Percentiles rank a stretch among this genome's conserved stretches.
Evolutionary conservation across 306 rosid species (phyloP).

Genomic region (Senna tora): DNA sequence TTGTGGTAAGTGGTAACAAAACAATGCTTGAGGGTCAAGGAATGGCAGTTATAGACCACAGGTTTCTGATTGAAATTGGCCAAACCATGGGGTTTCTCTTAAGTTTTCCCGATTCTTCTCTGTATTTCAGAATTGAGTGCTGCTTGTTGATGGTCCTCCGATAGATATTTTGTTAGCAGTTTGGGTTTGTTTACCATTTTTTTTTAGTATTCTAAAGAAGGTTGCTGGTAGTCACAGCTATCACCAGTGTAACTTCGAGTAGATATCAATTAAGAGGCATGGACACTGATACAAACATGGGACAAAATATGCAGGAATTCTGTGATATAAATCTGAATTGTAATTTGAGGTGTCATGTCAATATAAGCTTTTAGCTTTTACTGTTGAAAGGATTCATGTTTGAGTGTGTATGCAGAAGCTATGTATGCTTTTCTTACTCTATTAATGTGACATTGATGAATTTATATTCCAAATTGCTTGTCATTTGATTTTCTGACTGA

Average conservation of each 20-base stretch:
- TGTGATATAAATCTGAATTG: not conserved
- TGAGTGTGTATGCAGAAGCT: not conserved
- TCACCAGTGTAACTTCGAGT: not conserved
- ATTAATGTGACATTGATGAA: not conserved
- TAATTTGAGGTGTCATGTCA: not conserved
- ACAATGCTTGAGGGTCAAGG: not conserved
- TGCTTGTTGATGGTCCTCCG: not conserved
- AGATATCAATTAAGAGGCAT: not conserved
- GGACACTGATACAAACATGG: not conserved
- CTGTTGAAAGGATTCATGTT: not conserved
- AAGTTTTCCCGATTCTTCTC: not conserved
- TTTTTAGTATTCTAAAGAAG: not conserved
- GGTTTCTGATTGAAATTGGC: not conserved
- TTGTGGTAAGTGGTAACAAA: not conserved
- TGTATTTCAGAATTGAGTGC: not conserved
- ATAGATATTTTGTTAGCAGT: not conserved
- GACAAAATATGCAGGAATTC: not conserved
- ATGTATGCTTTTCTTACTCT: not conserved
- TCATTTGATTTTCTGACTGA: constrained; percentile 24
- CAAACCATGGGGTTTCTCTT: not conserved
- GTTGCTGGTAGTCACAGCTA: not conserved
- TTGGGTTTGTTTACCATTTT: not conserved
- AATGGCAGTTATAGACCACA: not conserved
- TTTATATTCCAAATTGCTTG: constrained; percentile 4
- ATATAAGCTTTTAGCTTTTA: not conserved